Percentiles rank a stretch among this genome's conserved stretches.
These are phyloP conservation scores for Trifolium pratense DNA, from an alignment of 306 rosid genomes.

Conservation along the genomic window DNA sequence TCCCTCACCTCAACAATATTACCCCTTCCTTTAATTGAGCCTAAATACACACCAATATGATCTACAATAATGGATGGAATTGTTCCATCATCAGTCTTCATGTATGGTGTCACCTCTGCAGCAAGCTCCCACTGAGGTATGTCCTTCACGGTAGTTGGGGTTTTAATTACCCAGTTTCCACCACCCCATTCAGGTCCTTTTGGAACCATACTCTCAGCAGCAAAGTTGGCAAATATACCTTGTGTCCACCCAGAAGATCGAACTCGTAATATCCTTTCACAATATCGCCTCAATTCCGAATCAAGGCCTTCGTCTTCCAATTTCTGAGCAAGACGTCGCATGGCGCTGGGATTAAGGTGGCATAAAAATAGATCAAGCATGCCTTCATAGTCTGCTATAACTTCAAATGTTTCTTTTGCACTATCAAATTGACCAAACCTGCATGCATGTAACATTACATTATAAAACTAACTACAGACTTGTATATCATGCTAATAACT, in stretches of 20 bases:
- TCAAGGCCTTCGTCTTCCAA: conserved; percentile 93
- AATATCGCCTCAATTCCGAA: conserved; percentile 92
- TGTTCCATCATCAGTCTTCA: conserved; percentile 91
- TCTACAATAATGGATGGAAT: conserved; percentile 88
- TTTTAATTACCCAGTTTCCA: conserved; percentile 97
- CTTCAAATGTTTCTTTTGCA: conserved; percentile 97
- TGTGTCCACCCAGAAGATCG: conserved; percentile 98
- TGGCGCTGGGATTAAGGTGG: conserved; percentile 96
- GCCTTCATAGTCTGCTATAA: conserved; percentile 86
- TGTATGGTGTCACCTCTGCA: conserved; percentile 94
- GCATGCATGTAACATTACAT: conserved; percentile 56
- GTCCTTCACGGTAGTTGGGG: conserved; percentile 76
- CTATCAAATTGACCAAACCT: conserved; percentile 98
- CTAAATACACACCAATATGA: conserved; percentile 94
- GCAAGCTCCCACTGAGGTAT: conserved; percentile 99
- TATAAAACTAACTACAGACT: conserved; percentile 17
- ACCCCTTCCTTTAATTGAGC: conserved; percentile 90
- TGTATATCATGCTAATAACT: conserved; percentile 20
- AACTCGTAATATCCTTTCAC: conserved; percentile 89
- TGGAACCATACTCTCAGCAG: conserved; percentile 98
- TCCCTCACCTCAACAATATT: conserved; percentile 92
- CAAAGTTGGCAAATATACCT: conserved; percentile 94
- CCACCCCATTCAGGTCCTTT: conserved; percentile 99
- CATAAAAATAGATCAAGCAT: conserved; percentile 92
- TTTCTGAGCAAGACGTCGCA: conserved; percentile 96